A percentile compares a stretch with the other conserved stretches of the same genome.
Conservation (phyloP, 129 eudicot species). For the Flaveria brownii region DNA sequence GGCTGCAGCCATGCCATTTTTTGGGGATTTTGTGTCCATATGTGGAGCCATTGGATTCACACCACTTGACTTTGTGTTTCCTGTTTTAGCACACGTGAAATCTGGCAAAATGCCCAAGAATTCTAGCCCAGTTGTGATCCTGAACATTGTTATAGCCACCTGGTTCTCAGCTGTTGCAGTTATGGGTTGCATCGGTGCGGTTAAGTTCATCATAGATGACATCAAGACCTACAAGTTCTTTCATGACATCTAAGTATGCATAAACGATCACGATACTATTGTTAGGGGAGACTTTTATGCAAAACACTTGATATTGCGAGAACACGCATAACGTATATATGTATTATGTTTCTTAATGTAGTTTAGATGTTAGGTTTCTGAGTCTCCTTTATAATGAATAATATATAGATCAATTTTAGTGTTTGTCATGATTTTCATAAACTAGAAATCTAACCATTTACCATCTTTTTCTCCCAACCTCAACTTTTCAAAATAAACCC, state of each 20-base stretch:
- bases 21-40: conserved; percentile 57
- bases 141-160: conserved; percentile 45
- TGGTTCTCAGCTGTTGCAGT: conserved; percentile 60
- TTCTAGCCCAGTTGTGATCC: conserved; percentile 22
- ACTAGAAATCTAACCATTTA: conserved; percentile 32
- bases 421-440: conserved; percentile 6
- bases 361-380: no score
- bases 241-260: conserved; percentile 40
- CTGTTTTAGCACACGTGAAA: conserved; percentile 53
- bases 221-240: conserved; percentile 45
- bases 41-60: conserved; percentile 68
- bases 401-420: neutral
- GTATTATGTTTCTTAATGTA: no score
- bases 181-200: conserved; percentile 58
- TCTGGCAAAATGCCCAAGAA: conserved; percentile 43
- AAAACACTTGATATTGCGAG: no score
- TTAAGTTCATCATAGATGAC: conserved; percentile 46
- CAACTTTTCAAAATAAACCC: conserved; percentile 20
- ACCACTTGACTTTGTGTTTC: conserved; percentile 65
- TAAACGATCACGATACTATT: neutral
- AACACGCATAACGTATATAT: no score
- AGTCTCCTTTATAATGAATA: conserved; percentile 3
- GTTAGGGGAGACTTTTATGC: no score
- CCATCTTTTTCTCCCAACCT: conserved; percentile 29
- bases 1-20: conserved; percentile 64